These are phyloP conservation scores for Pseudozyma thailandica DNA, from an alignment of 1,284 basidiomycete species.

Conservation along the genomic window DNA sequence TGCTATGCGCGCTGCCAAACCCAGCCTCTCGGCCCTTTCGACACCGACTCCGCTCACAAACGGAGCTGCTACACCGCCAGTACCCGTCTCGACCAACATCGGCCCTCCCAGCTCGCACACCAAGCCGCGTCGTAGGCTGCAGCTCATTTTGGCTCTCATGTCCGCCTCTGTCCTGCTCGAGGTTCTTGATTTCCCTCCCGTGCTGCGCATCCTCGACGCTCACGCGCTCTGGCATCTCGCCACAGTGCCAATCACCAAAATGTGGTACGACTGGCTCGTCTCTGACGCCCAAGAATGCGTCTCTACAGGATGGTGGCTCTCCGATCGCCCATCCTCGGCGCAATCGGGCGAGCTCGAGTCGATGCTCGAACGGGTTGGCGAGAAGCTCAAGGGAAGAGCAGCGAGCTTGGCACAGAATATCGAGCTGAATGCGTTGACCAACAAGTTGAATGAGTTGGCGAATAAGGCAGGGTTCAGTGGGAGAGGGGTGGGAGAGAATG, in stretches of 20 bases:
- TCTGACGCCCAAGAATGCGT: conserved; percentile 63
- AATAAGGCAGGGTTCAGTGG: conserved; percentile 49
- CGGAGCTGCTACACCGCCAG: conserved; percentile 50
- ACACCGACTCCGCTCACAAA: conserved; percentile 30
- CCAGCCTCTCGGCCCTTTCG: conserved; percentile 34
- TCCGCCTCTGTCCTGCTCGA: conserved; percentile 84
- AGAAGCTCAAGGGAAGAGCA: conserved; percentile 43
- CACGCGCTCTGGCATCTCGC: conserved; percentile 93
- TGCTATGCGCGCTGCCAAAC: conserved; percentile 73
- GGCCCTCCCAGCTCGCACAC: conserved; percentile 50
- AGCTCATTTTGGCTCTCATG: conserved; percentile 74
- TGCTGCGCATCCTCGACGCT: conserved; percentile 81
- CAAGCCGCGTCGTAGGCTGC: conserved; percentile 69
- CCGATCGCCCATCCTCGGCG: conserved; percentile 20
- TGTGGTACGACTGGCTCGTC: conserved; percentile 76
- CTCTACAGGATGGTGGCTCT: conserved; percentile 53
- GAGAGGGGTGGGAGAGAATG: conserved; percentile 5
- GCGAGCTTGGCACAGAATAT: conserved; percentile 48
- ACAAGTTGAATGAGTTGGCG: conserved; percentile 53
- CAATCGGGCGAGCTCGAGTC: conserved; percentile 13
- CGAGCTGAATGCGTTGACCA: conserved; percentile 53
- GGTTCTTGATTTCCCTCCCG: conserved; percentile 89
- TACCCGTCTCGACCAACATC: conserved; percentile 50
- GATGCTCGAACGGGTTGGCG: conserved; percentile 35
- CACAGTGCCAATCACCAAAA: conserved; percentile 80